phyloP scores from a whole-genome alignment of 768 basidiomycete species.

The Rhodotorula kratochvilovae region DNA sequence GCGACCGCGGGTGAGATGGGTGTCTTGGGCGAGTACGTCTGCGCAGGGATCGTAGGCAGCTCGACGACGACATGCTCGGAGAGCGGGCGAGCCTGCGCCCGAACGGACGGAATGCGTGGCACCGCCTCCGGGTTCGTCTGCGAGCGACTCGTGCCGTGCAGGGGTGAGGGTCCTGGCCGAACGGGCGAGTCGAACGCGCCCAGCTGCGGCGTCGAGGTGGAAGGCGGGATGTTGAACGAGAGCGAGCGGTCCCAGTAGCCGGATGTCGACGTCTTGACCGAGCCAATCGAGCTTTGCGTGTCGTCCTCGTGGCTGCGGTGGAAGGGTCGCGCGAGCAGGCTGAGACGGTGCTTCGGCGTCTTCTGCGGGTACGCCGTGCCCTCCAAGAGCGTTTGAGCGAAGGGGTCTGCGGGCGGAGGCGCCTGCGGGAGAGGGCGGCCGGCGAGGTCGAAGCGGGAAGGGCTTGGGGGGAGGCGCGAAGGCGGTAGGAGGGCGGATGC shows the following conservation, averaged over 20 bases:
- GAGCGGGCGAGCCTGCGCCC: neutral
- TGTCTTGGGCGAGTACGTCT: neutral
- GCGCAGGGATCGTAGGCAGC: neutral
- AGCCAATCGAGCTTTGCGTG: neutral
- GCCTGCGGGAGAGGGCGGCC: conserved; percentile 7
- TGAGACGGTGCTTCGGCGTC: neutral
- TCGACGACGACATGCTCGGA: neutral
- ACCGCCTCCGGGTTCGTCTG: no score
- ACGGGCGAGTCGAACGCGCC: neutral
- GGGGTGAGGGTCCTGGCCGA: no score
- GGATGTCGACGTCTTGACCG: no score
- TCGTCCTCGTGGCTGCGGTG: neutral
- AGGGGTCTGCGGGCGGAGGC: neutral
- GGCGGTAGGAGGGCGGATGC: neutral
- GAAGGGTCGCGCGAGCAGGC: neutral
- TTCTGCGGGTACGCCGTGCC: neutral
- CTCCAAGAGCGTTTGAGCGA: neutral
- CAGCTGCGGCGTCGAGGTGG: neutral
- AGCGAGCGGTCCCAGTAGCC: neutral
- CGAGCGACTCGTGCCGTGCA: no score
- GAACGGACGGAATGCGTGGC: neutral
- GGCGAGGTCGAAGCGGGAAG: neutral
- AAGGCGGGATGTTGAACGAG: neutral
- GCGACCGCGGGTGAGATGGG: no score
- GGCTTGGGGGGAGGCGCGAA: neutral